Evolutionary conservation across 2,329 filamentous ascomycete genomes (phyloP), one percentile per base, ranked within the genome.

Genomic region (Scedosporium aurantiacum): DNA sequence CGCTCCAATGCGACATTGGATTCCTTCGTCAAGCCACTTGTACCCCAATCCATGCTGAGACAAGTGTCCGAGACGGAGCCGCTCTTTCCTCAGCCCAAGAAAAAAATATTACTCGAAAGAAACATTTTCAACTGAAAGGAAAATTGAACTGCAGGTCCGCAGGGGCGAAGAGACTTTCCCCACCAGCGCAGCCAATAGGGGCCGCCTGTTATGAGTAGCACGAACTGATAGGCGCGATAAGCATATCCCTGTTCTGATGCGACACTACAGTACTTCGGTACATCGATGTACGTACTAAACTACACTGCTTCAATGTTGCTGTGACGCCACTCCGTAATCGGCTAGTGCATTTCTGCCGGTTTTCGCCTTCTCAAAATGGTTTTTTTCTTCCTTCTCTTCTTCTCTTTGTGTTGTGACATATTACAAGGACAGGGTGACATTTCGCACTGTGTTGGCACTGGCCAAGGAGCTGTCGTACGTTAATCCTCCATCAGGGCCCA

Each of bases 221-320:
- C 18, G 50, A 54, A 54, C 50, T 54, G 50, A 54, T 54, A 54
- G 23, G 50, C 50, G 23, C 50, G 50, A 54, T 54, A 54, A 54
- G 50, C 18, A 5, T 23, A 25, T 54, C 50, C 50, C 50, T 27
- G 50, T 27, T 54, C n/a, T 3, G 32, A 37, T 37, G 32, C 32
- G 2, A 37, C 32, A 12, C 8, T 37, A 37, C 10, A 37, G 32
- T 37, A 37, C 32, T 37, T 37, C 32, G 32, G 32, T 37, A 37
- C 32, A 37, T 37, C 4, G 10, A 37, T 37, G 32, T 37, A 37
- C 32, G 32, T 37, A 37, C 32, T 37, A 37, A 37, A 37, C 32
- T 37, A 37, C 10, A n/a, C n/a, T n/a, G n/a, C 10, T 37, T 12
- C 8, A 37, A 37, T 37, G 32, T 37, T 37, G 32, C 32, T 37